Percentiles rank a stretch among this genome's conserved stretches.
Conservation (phyloP, 2,329 filamentous ascomycete genomes). For the Claviceps monticola region DNA sequence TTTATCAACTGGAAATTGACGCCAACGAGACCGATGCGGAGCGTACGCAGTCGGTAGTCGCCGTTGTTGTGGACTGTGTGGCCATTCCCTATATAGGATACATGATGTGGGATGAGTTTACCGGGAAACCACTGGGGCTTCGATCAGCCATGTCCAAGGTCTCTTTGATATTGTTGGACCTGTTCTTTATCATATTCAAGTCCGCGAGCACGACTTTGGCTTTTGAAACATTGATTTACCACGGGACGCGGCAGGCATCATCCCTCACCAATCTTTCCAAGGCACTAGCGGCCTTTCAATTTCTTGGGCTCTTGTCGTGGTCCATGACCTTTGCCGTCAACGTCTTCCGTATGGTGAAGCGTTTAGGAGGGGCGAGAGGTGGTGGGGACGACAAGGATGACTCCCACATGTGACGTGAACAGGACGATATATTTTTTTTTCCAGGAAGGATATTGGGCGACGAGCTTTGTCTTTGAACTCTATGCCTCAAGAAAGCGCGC, state of each 20-base stretch:
- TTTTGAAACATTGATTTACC: constrained; percentile 65
- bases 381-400: constrained; percentile 21
- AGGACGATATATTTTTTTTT: not conserved
- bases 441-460: not conserved
- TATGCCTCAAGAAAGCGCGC: not conserved
- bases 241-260: constrained; percentile 20
- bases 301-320: constrained; percentile 81
- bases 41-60: constrained; percentile 70
- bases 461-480: not conserved
- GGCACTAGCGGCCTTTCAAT: constrained; percentile 62
- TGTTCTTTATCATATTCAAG: constrained; percentile 96
- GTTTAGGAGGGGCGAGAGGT: constrained; percentile 35
- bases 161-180: constrained; percentile 75
- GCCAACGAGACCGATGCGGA: constrained; percentile 33
- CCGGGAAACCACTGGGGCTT: constrained; percentile 79
- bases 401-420: not conserved
- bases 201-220: constrained; percentile 83
- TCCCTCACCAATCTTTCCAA: constrained; percentile 42
- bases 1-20: constrained; percentile 47
- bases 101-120: constrained; percentile 95
- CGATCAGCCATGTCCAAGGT: constrained; percentile 76
- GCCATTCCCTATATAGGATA: constrained; percentile 84
- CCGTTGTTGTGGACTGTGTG: constrained; percentile 75
- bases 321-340: constrained; percentile 79
- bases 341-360: constrained; percentile 55